Evolutionary conservation across 768 basidiomycete genomes (phyloP), one percentile per base, ranked within the genome.

Genomic region (Scleroderma citrinum): DNA sequence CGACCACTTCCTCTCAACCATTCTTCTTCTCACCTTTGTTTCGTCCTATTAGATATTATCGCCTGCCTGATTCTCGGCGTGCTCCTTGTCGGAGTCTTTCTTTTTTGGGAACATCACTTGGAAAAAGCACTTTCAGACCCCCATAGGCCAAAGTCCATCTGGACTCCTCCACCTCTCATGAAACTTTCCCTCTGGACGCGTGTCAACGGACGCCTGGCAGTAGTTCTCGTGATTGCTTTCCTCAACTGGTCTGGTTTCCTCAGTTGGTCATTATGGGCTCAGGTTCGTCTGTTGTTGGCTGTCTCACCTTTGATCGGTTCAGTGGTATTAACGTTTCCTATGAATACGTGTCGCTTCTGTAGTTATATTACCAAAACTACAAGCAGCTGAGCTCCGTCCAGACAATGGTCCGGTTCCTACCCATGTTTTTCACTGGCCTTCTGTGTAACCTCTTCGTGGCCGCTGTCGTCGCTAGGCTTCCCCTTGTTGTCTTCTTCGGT

Each of bases 281-380:
- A 71, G 62, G 71, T 74, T 44, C 14, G 65, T 32, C 19, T 13
- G 20, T 3, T 12, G 36, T 47, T 21, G 7, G 6, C 19, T 11
- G 19, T 20, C 26, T 17, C 38, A 12, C 23, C 23, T 7, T 26
- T 12, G 14, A 16, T 26, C 24, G 23, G 19, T 14, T n/a, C n/a
- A n/a, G 21, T 5, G 24, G 23, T n/a, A 10, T 26, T 3, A 5
- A 35, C 6, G 34, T 12, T 35, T 39, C 20, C 40, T n/a, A 7
- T 45, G 42, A 20, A 30, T 13, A 8, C 36, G 23, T 30, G 40
- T 42, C 21, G 40, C 21, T 13, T 24, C 23, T 41, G 32, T 48
- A 87, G 80, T 59, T 89, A 5, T 89, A 81, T 59, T 91, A 87
- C 60, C 86, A 91, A 57, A 73, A 78, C 41, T 91, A 82, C 59